Conservation (phyloP, 2,329 filamentous ascomycete genomes). For the Lojkania enalia region DNA sequence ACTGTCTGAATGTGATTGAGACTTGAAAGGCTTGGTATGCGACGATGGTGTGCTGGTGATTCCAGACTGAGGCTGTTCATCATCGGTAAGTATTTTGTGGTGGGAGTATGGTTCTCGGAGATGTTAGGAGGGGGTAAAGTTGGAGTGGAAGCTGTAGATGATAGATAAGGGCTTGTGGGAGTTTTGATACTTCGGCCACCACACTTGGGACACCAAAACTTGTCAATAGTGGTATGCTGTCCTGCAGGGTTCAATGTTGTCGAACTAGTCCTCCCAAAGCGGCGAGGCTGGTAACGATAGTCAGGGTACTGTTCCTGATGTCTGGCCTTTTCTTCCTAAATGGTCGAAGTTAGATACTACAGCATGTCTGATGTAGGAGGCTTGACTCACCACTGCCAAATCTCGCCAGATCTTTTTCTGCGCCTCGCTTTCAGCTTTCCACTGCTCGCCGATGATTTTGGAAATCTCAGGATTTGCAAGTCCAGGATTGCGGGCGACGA, state of each 20-base stretch:
- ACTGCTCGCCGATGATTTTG: conserved; percentile 94
- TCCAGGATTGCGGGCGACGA: conserved; percentile 81
- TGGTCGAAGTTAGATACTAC: conserved; percentile 16
- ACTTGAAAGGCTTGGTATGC: conserved; percentile 27
- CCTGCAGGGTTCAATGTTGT: conserved; percentile 37
- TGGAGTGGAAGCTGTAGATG: conserved; percentile 45
- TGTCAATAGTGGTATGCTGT: conserved; percentile 46
- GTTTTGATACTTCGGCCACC: conserved; percentile 68
- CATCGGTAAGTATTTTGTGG: conserved; percentile 38
- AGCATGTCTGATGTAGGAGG: conserved; percentile 6
- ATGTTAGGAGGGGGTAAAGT: conserved; percentile 45
- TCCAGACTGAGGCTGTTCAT: conserved; percentile 48
- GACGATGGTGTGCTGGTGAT: conserved; percentile 34
- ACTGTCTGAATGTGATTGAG: conserved; percentile 36
- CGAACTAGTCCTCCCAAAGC: conserved; percentile 46
- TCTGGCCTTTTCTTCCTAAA: conserved; percentile 80
- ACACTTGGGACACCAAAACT: conserved; percentile 68
- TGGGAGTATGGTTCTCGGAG: conserved; percentile 37
- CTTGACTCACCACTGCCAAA: conserved; percentile 70
- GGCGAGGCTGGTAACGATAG: conserved; percentile 89
- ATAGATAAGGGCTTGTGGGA: conserved; percentile 60
- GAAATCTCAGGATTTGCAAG: conserved; percentile 95
- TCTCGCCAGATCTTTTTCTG: conserved; percentile 85
- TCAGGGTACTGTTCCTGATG: conserved; percentile 90
- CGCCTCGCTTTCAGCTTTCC: conserved; percentile 74